A percentile compares a stretch with the other conserved stretches of the same genome.
These are phyloP conservation scores for Paecilomyces sp. DNA, from an alignment of 2,329 filamentous ascomycete genomes.

Conservation along the genomic window DNA sequence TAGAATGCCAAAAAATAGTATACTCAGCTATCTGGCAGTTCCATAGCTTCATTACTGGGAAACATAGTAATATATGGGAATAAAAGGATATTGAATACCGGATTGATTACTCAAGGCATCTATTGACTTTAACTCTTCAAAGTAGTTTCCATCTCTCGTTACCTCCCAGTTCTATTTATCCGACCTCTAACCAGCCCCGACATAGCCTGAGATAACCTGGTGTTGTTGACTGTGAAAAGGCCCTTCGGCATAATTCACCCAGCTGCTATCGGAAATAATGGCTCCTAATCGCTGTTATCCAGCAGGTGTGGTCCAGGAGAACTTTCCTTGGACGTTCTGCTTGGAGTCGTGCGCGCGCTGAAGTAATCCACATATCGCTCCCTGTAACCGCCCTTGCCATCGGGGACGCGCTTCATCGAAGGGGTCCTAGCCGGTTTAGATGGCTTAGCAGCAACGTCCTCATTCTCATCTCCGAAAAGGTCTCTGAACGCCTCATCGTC, in stretches of 20 bases:
- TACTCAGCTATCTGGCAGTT: no score
- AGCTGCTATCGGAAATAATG: background rate
- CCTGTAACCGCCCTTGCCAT: constrained; percentile 1
- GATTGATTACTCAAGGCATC: background rate
- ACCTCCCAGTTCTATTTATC: background rate
- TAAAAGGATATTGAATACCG: background rate
- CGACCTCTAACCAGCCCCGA: background rate
- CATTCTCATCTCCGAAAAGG: constrained; percentile 9
- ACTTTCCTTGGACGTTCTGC: background rate
- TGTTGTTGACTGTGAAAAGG: background rate
- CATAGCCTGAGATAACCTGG: background rate
- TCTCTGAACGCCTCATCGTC: constrained; percentile 10
- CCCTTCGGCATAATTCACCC: background rate
- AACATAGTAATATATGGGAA: no score
- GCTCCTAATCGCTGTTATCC: constrained; percentile 1
- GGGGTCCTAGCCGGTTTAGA: background rate
- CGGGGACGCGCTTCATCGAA: background rate
- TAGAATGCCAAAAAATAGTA: no score
- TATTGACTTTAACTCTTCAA: background rate
- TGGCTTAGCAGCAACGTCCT: background rate
- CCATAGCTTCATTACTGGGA: no score
- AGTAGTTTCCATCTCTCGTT: background rate
- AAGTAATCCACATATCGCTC: background rate
- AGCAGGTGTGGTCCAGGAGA: constrained; percentile 3
- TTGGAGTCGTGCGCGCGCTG: background rate